Conservation (phyloP, 164 flowering plant species). For the Stephania japonica region DNA sequence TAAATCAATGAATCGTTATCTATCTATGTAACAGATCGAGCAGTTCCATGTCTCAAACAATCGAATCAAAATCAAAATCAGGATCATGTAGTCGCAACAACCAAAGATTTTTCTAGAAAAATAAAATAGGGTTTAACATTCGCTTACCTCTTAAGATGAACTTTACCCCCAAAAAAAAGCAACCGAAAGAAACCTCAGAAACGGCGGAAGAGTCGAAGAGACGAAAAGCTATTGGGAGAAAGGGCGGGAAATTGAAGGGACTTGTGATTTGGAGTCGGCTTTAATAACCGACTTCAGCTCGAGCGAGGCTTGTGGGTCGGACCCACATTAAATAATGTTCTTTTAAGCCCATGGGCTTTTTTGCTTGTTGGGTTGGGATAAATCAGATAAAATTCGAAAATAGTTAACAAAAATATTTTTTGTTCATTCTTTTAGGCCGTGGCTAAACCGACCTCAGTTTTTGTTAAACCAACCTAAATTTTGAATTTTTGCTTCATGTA, state of each 20-base stretch:
- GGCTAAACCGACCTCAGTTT: too few species aligned
- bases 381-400: too few species aligned
- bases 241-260: conserved; percentile 5
- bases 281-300: neutral
- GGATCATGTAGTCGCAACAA: neutral
- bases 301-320: too few species aligned
- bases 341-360: too few species aligned
- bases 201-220: neutral
- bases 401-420: too few species aligned
- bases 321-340: too few species aligned
- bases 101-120: neutral
- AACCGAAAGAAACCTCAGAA: neutral
- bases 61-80: neutral
- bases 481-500: too few species aligned
- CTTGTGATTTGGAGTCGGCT: neutral
- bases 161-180: neutral
- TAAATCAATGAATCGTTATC: neutral
- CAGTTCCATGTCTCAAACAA: neutral
- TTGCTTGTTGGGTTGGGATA: too few species aligned
- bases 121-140: conserved; percentile 5
- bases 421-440: too few species aligned
- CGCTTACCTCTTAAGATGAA: neutral
- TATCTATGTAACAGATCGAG: neutral
- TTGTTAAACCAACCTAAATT: too few species aligned
- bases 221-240: neutral